These are phyloP conservation scores for Suillus lakei DNA, from an alignment of 768 basidiomycete genomes.

Conservation along the genomic window DNA sequence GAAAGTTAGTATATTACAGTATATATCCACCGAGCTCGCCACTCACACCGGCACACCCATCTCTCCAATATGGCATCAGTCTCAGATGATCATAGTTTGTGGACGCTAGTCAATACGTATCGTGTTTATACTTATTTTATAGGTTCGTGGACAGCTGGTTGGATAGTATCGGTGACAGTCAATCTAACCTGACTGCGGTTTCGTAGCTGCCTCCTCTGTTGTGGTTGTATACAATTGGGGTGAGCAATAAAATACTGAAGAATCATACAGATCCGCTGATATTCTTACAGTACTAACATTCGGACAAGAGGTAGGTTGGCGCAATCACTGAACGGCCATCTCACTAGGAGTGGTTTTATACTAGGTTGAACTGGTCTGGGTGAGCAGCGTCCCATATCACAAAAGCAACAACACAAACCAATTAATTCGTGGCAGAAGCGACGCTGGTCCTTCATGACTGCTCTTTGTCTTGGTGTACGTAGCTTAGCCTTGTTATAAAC, in stretches of 20 bases:
- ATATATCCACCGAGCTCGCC: not conserved
- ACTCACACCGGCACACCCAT: not conserved
- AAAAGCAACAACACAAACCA: not conserved
- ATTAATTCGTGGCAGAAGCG: not conserved
- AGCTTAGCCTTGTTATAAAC: not conserved
- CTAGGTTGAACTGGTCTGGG: not conserved
- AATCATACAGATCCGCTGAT: not conserved
- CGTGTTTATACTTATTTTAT: not conserved
- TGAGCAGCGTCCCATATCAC: not conserved
- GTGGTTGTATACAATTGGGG: not conserved
- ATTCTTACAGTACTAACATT: not conserved
- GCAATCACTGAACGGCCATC: not conserved
- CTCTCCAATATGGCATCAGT: not conserved
- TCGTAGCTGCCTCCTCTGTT: not conserved
- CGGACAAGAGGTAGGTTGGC: not conserved
- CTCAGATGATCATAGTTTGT: not conserved
- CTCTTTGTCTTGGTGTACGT: not conserved
- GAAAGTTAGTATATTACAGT: no score
- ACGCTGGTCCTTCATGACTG: not conserved
- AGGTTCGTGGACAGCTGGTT: not conserved
- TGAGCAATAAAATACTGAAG: not conserved
- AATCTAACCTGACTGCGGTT: not conserved
- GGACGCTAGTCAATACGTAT: not conserved
- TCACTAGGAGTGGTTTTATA: not conserved
- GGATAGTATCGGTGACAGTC: not conserved